These are phyloP conservation scores for Monosporozyma solicola DNA, from an alignment of 805 yeast genomes.

Conservation along the genomic window DNA sequence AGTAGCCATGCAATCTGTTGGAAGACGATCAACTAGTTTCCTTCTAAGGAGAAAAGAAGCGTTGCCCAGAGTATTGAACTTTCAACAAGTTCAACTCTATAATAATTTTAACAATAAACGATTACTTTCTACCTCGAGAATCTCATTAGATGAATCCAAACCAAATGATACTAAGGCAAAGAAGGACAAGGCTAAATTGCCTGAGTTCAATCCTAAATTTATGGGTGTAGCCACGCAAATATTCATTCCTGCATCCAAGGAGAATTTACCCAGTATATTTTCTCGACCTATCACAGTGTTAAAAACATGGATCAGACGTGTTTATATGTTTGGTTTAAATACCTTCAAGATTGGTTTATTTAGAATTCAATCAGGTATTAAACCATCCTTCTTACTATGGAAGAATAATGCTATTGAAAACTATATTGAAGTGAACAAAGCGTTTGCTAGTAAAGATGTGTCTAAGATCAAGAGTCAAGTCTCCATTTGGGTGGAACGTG, in stretches of 20 bases:
- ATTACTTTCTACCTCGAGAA: not conserved
- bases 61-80: not conserved
- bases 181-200: conserved; percentile 4
- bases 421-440: conserved; percentile 69
- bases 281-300: conserved; percentile 35
- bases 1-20: not conserved
- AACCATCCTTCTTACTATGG: conserved; percentile 68
- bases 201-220: conserved; percentile 32
- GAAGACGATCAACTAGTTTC: not conserved
- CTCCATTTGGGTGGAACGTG: conserved; percentile 56
- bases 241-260: conserved; percentile 44
- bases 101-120: not conserved
- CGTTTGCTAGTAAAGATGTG: conserved; percentile 59
- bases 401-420: conserved; percentile 74
- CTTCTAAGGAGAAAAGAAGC: not conserved
- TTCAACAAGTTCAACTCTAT: not conserved
- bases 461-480: conserved; percentile 37
- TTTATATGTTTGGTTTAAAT: conserved; percentile 57
- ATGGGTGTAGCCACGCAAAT: conserved; percentile 35
- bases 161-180: conserved; percentile 1
- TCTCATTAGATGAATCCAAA: not conserved
- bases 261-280: conserved; percentile 37
- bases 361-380: conserved; percentile 58
- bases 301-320: conserved; percentile 46
- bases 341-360: conserved; percentile 59